phyloP scores from a whole-genome alignment of 306 rosid species.

The Cyclanthera cordifolia region DNA sequence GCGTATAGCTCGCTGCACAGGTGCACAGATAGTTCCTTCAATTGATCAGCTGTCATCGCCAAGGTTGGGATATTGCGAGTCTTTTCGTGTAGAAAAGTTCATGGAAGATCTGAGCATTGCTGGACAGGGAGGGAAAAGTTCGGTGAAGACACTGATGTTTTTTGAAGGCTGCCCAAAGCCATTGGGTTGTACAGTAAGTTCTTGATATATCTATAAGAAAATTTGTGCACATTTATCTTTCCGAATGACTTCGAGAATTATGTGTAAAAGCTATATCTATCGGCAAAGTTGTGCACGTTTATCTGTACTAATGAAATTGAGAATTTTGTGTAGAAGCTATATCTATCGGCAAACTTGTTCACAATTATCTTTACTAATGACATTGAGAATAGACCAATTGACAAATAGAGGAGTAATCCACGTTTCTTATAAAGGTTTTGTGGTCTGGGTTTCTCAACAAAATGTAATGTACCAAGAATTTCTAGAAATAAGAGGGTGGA shows the following conservation, averaged over 20 bases:
- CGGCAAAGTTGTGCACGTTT: neutral
- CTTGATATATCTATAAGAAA: neutral
- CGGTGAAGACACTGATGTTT: constrained; percentile 84
- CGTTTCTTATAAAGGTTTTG: no score
- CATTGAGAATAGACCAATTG: neutral
- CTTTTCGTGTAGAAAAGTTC: constrained; percentile 68
- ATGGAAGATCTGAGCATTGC: constrained; percentile 52
- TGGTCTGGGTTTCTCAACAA: no score
- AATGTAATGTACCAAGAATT: neutral
- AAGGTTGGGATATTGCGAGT: constrained; percentile 74
- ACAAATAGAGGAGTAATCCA: no score
- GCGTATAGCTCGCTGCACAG: constrained; percentile 89
- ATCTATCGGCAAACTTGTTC: neutral
- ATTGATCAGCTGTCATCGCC: constrained; percentile 72
- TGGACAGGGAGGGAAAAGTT: constrained; percentile 52
- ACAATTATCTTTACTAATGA: no score
- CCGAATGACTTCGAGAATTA: neutral
- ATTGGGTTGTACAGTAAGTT: constrained; percentile 87
- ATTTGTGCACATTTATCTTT: neutral
- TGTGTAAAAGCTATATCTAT: neutral
- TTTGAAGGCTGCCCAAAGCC: constrained; percentile 99
- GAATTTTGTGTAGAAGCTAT: neutral
- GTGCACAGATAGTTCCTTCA: constrained; percentile 79
- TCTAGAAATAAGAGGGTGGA: neutral
- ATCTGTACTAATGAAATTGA: no score